Percentiles rank a stretch among this genome's conserved stretches.
Evolutionary conservation across 192 early-diverging fungal genomes (phyloP).

Genomic region (Coemansia asiatica): DNA sequence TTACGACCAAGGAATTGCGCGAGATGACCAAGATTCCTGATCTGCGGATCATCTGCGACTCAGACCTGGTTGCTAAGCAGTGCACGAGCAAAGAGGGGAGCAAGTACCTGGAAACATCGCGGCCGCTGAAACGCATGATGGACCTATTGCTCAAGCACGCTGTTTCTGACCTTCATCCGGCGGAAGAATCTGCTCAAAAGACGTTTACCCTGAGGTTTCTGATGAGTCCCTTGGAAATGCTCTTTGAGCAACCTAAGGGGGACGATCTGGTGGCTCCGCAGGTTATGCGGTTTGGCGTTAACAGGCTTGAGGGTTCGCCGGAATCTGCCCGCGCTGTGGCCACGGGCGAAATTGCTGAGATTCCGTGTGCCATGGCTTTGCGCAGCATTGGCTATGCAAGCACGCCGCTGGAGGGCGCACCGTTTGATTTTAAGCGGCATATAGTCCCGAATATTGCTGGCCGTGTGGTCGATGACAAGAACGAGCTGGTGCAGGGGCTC

Average conservation of each 20-base stretch:
- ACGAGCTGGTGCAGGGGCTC: slow-evolving; percentile 60
- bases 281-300: slow-evolving; percentile 60
- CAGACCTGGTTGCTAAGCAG: slow-evolving; percentile 56
- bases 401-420: slow-evolving; percentile 64
- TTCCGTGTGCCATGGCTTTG: slow-evolving; percentile 70
- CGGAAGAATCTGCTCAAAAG: slow-evolving; percentile 25
- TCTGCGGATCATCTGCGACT: slow-evolving; percentile 66
- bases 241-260: slow-evolving; percentile 11
- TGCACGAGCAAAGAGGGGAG: slow-evolving; percentile 42
- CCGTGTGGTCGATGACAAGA: slow-evolving; percentile 59
- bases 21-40: slow-evolving; percentile 82
- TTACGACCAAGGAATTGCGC: slow-evolving; percentile 94
- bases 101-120: slow-evolving; percentile 44
- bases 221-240: slow-evolving; percentile 66
- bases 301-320: slow-evolving; percentile 65
- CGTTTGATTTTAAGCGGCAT: slow-evolving; percentile 70
- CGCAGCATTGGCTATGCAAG: slow-evolving; percentile 89
- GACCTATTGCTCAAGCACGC: slow-evolving; percentile 70
- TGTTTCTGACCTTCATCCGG: not conserved
- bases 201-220: slow-evolving; percentile 76
- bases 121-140: slow-evolving; percentile 83
- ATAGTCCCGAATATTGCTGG: slow-evolving; percentile 83
- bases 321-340: slow-evolving; percentile 57
- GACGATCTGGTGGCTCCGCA: slow-evolving; percentile 10
- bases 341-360: slow-evolving; percentile 60